Evolutionary conservation across 1,139 yeast species (phyloP), one percentile per base, ranked within the genome.

Genomic region (Pichia sp.): DNA sequence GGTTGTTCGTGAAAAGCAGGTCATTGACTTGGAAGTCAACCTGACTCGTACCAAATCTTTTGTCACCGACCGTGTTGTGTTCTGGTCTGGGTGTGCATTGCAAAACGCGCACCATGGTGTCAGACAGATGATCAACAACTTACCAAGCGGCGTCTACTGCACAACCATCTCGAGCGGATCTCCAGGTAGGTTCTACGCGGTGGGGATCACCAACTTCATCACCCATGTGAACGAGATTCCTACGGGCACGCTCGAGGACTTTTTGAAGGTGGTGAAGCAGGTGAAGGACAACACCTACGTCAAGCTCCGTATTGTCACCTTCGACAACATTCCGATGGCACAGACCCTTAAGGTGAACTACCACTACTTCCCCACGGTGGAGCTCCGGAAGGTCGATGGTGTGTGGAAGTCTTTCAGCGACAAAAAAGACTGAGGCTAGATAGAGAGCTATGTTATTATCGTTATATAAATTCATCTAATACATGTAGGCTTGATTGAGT

Each of bases 341-440:
- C 84, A 87, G 54, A 85, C 96, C 1, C 72, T 90, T 64, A 90
- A 90, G 70, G 89, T 96, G 1, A 89, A 89, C 68, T 88, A 89
- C 65, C 97, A 90, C 67, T 92, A 90, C 67, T 90, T 88, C 77
- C 95, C 96, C 46, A 90, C 96, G 0, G 77, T 81, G 10, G 92
- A 86, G 65, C 41, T 57, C n/a, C 50, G 36, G 13, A 58, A 59
- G 50, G 42, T 51, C n/a, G 53, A 53, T 26, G 54, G 54, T 11
- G 47, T 40, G n/a, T 59, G 62, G 62, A 58, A 54, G 34, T 11
- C 57, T 8, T 23, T 53, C 29, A 23, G 32, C 19, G 52, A 54
- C 23, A 32, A 47, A 31, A 49, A 52, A 23, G 51, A 45, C 13
- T 23, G 43, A 52, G 8, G 41, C 15, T 13, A 13, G 8, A 16